Evolutionary conservation across 1,139 yeast species (phyloP), one percentile per base, ranked within the genome.

Genomic region (Lodderomyces orthopsilosis): DNA sequence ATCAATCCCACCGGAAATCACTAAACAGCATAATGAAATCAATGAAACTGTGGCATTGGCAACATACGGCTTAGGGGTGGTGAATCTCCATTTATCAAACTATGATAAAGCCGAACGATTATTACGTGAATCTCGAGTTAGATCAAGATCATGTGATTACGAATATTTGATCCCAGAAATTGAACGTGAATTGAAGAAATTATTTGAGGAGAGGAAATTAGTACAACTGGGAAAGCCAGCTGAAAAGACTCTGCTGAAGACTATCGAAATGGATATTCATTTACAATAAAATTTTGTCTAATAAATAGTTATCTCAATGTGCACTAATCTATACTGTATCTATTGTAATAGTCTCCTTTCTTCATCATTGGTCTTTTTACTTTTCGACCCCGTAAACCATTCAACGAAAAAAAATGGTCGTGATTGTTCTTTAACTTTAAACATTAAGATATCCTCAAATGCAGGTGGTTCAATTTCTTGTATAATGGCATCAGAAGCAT

Each of bases 51-150:
- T 85, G 26, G 95, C 95, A 0, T 68, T 89, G 56, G 81, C 96
- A 0, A 81, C 89, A 0, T 91, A 88, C 57, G 95, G 96, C 0
- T 68, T 88, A 35, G 98, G 96, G 0, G 95, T 90, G 4, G 75
- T 88, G 13, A 75, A 80, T 40, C 63, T 86, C 15, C 90, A 87
- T 56, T 56, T 69, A 33, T 74, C 80, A 1, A 66, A 82, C 18
- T 69, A 73, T 45, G 74, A 72, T 19, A 68, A 73, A 48, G 90
- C 96, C 0, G 81, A 79, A 51, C 70, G 81, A 30, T 65, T 78
- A 26, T 66, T 90, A 38, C 69, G 85, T 17, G 93, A 85, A 58
- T 81, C 95, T 0, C 72, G 90, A 37, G 74, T 83, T 14, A 68
- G 90, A 49, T 90, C 95, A 1, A 76, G 76, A 52, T 82, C 81